Base-by-base conservation (phyloP, 805 yeast genomes). In the Metschnikowia amazonensis region DNA sequence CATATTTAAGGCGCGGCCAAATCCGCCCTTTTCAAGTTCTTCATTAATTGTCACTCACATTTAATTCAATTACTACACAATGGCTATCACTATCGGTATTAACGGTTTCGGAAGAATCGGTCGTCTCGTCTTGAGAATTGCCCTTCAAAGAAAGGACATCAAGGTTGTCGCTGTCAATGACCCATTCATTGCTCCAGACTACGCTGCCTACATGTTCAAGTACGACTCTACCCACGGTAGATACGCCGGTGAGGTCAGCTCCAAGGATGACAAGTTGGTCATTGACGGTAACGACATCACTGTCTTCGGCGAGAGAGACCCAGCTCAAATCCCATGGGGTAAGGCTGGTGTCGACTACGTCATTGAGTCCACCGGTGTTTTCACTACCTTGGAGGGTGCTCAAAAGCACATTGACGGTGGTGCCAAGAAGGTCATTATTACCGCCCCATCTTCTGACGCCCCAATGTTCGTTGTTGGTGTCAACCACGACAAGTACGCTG, bases 81-180 rank as follows among this genome's bases (percentile, higher is more conserved):
- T 76, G 80, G 78, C 79, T 69, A 76, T 79, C 67, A 82, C 79
- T 62, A 79, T 87, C 70, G 96, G 95, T 75, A 88, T 87, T 69
- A 87, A 87, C 82, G 96, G 96, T 62, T 87, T 87, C 84, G 96
- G 96, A 64, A 84, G 96, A 75, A 87, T 87, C 65, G 96, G 96
- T 58, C 87, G 96, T 75, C 80, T 87, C 60, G 96, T 83, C 55
- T 75, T 88, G 62, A 84, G 96, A 77, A 78, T 86, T 66, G 95
- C 95, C 53, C 72, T 87, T 56, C 56, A 68, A 50, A 81, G 88
- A 80, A 68, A 75, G 48, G 89, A 84, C 72, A 83, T 89, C 63
- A 79, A 85, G 61, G 84, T 89, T 55, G 87, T 86, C 55, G 95
- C 95, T 57, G 75, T 89, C 79, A 89, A 89, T 71, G 94, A 89